Percentiles rank a stretch among this genome's conserved stretches.
phyloP scores from a whole-genome alignment of 371 early-diverging fungal genomes.

The Lichtheimia corymbifera region DNA sequence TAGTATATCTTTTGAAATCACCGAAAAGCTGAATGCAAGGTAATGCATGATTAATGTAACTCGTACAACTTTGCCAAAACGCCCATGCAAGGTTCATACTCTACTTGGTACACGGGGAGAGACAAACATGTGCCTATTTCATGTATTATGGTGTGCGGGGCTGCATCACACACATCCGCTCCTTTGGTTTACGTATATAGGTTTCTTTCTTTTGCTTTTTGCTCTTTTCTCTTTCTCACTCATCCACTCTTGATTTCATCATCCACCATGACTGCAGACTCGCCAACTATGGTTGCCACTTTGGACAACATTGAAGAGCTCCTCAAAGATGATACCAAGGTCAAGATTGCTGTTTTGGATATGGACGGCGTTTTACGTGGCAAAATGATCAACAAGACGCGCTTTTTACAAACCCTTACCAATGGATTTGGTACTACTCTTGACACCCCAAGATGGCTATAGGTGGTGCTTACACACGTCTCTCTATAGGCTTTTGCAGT shows the following conservation, averaged over 20 bases:
- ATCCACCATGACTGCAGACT: slow-evolving; percentile 12
- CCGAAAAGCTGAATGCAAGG: no score
- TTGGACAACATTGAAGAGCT: slow-evolving; percentile 28
- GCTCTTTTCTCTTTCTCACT: neutral
- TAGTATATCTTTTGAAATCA: no score
- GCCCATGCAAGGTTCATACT: no score
- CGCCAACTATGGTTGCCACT: slow-evolving; percentile 15
- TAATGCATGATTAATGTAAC: no score
- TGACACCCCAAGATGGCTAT: neutral
- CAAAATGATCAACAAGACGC: slow-evolving; percentile 69
- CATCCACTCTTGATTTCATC: neutral
- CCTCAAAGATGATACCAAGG: slow-evolving; percentile 44
- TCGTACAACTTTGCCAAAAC: no score
- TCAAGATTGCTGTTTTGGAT: slow-evolving; percentile 73
- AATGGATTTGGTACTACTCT: slow-evolving; percentile 67
- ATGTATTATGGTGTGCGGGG: no score
- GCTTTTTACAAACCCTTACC: slow-evolving; percentile 65
- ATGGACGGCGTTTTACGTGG: slow-evolving; percentile 81
- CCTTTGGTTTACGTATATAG: no score
- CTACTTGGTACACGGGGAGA: no score
- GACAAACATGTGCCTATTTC: neutral
- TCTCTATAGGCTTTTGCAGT: slow-evolving; percentile 71
- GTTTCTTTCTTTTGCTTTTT: neutral
- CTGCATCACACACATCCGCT: no score
- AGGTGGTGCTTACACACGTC: neutral